phyloP scores from a whole-genome alignment of 2,329 filamentous ascomycete species.

The Dactylellina haptotyla region DNA sequence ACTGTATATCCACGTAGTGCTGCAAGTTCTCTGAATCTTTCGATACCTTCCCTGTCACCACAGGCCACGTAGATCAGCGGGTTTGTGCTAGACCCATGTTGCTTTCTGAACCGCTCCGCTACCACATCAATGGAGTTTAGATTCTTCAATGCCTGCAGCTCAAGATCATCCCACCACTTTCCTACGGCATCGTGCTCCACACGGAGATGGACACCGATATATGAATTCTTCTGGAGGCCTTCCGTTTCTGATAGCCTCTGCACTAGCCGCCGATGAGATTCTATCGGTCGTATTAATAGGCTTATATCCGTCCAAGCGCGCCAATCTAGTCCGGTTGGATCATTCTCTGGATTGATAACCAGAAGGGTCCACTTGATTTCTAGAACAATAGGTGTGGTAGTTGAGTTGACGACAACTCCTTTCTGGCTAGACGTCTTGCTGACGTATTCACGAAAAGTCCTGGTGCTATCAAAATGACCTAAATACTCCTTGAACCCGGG shows the following conservation, averaged over 20 bases:
- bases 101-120: slow-evolving; percentile 24
- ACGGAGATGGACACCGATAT: slow-evolving; percentile 40
- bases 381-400: slow-evolving; percentile 16
- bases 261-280: slow-evolving; percentile 28
- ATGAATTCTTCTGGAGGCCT: slow-evolving; percentile 24
- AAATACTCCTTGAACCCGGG: slow-evolving; percentile 37
- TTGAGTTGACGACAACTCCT: slow-evolving; percentile 8
- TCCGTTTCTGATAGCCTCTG: slow-evolving; percentile 25
- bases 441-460: slow-evolving; percentile 30
- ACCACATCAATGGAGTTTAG: slow-evolving; percentile 36
- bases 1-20: slow-evolving; percentile 31
- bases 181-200: slow-evolving; percentile 31
- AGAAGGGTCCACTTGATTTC: slow-evolving; percentile 27
- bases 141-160: slow-evolving; percentile 30
- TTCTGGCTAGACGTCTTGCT: slow-evolving; percentile 24
- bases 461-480: slow-evolving; percentile 31
- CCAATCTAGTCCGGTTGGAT: slow-evolving; percentile 40
- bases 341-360: slow-evolving; percentile 34
- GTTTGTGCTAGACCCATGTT: slow-evolving; percentile 5
- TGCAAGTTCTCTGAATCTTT: slow-evolving; percentile 34
- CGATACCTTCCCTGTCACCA: slow-evolving; percentile 17
- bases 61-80: slow-evolving; percentile 34
- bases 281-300: slow-evolving; percentile 35
- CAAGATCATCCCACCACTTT: slow-evolving; percentile 40
- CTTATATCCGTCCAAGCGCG: slow-evolving; percentile 28